These are phyloP conservation scores for Flammula alnicola DNA, from an alignment of 1,284 basidiomycete genomes.

Conservation along the genomic window DNA sequence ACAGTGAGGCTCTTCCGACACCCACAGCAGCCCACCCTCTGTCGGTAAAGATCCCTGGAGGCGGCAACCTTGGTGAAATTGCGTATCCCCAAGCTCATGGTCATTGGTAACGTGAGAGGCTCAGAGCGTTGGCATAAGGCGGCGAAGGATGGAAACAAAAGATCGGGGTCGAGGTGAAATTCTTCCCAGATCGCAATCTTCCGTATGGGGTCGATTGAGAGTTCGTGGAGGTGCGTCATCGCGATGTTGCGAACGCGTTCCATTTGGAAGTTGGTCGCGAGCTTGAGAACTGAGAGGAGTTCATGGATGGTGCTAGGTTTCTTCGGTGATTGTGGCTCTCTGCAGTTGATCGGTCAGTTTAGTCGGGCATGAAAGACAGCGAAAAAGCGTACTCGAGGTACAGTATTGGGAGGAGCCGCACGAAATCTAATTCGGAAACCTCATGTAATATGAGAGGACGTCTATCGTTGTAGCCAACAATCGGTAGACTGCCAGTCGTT, in stretches of 20 bases:
- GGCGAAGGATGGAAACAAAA: slow-evolving; percentile 38
- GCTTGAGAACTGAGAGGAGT: slow-evolving; percentile 34
- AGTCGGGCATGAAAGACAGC: slow-evolving; percentile 1
- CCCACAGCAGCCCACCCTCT: slow-evolving; percentile 28
- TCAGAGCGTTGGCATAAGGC: slow-evolving; percentile 38
- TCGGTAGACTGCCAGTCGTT: slow-evolving; percentile 27
- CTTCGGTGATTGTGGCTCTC: slow-evolving; percentile 20
- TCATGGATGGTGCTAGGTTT: slow-evolving; percentile 29
- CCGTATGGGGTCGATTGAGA: slow-evolving; percentile 39
- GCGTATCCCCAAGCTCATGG: slow-evolving; percentile 35
- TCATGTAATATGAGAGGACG: slow-evolving; percentile 31
- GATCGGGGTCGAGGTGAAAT: slow-evolving; percentile 37
- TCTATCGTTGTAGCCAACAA: slow-evolving; percentile 32
- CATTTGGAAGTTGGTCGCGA: slow-evolving; percentile 34
- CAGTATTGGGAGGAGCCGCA: slow-evolving; percentile 23
- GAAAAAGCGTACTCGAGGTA: slow-evolving; percentile 21
- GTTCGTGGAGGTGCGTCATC: slow-evolving; percentile 31
- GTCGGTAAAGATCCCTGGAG: slow-evolving; percentile 34
- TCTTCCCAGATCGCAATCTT: slow-evolving; percentile 42
- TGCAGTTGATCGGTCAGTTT: slow-evolving; percentile 13
- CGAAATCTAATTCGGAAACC: slow-evolving; percentile 22
- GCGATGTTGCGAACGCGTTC: slow-evolving; percentile 27
- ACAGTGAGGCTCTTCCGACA: slow-evolving; percentile 25
- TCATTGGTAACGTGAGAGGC: slow-evolving; percentile 36
- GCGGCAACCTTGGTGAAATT: slow-evolving; percentile 38